Conservation (phyloP, 1,139 yeast species). For the Lizanozyma gosingica region DNA sequence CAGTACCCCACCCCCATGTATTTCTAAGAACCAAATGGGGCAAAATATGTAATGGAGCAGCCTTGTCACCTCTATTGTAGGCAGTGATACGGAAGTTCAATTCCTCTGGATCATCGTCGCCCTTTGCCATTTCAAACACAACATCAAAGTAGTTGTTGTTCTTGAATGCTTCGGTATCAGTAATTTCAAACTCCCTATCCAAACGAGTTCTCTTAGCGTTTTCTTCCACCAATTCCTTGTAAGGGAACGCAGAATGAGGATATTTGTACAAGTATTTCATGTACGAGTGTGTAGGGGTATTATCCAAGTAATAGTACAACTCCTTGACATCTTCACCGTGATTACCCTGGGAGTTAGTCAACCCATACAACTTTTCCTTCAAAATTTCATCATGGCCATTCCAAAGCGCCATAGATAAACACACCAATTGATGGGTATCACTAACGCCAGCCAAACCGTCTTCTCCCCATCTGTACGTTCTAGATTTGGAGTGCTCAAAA, state of each 20-base stretch:
- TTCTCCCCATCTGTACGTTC: constrained; percentile 94
- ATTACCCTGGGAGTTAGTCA: constrained; percentile 89
- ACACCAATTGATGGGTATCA: constrained; percentile 74
- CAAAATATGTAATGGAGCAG: constrained; percentile 80
- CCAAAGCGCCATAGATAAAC: constrained; percentile 82
- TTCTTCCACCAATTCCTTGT: constrained; percentile 63
- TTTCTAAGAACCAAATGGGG: constrained; percentile 87
- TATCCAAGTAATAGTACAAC: constrained; percentile 78
- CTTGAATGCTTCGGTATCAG: constrained; percentile 69
- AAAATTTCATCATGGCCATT: constrained; percentile 80
- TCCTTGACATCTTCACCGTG: constrained; percentile 93
- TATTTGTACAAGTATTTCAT: constrained; percentile 91
- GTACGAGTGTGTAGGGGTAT: constrained; percentile 89
- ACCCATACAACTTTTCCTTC: constrained; percentile 82
- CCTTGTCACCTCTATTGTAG: constrained; percentile 71
- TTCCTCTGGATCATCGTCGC: constrained; percentile 74
- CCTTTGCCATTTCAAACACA: constrained; percentile 86
- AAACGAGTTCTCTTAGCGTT: constrained; percentile 57
- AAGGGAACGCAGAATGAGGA: constrained; percentile 81
- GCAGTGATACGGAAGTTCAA: constrained; percentile 81
- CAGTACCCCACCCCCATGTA: constrained; percentile 87
- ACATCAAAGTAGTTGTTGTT: constrained; percentile 85
- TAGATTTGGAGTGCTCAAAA: constrained; percentile 74
- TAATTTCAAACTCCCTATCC: constrained; percentile 63
- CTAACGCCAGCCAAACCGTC: constrained; percentile 92